These are phyloP conservation scores for Fusarium sp. DNA, from an alignment of 2,329 filamentous ascomycete genomes.

Conservation along the genomic window DNA sequence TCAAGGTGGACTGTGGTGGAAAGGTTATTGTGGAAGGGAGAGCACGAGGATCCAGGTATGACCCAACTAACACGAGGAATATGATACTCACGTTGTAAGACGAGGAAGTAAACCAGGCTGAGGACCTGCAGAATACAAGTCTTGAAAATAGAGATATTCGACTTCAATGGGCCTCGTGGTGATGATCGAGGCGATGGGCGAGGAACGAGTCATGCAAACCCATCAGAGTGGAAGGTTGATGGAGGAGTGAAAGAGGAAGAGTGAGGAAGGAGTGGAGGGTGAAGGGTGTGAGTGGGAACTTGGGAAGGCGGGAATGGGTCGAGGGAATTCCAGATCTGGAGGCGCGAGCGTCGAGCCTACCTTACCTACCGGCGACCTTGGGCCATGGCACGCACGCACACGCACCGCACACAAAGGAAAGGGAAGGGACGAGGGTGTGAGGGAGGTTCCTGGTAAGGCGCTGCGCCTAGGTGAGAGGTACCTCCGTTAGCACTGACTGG, in stretches of 20 bases:
- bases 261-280: slow-evolving; percentile 42
- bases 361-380: slow-evolving; percentile 28
- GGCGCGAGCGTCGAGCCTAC: slow-evolving; percentile 36
- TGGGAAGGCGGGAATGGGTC: slow-evolving; percentile 47
- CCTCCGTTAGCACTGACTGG: slow-evolving; percentile 34
- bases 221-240: slow-evolving; percentile 25
- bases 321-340: slow-evolving; percentile 46
- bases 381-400: slow-evolving; percentile 14
- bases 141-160: slow-evolving; percentile 1
- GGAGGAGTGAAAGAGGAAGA: slow-evolving; percentile 36
- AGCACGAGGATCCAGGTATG: slow-evolving; percentile 27
- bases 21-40: slow-evolving; percentile 29
- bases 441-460: slow-evolving; percentile 39
- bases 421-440: slow-evolving; percentile 35
- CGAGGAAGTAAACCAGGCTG: slow-evolving; percentile 13
- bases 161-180: slow-evolving; percentile 24
- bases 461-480: slow-evolving; percentile 31
- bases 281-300: slow-evolving; percentile 44
- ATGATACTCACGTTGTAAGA: slow-evolving; percentile 31
- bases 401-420: slow-evolving; percentile 33
- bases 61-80: slow-evolving; percentile 43
- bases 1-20: slow-evolving; percentile 19
- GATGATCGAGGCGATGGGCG: slow-evolving; percentile 10
- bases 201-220: slow-evolving; percentile 36
- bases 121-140: slow-evolving; percentile 7